Base-by-base conservation (phyloP, 257 asterid genomes). In the Capsicum pubescens region DNA sequence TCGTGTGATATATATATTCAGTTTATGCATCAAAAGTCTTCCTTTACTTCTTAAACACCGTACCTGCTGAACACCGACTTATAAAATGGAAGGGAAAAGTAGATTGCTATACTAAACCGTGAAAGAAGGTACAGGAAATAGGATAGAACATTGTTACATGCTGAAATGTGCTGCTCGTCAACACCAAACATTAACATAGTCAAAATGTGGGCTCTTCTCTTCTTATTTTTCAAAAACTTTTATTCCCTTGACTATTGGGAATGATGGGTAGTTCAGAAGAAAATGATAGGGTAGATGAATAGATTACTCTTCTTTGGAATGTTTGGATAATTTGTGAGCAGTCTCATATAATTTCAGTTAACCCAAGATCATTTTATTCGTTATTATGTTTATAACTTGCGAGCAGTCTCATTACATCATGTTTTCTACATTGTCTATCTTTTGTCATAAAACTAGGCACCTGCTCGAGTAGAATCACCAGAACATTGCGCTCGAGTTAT, bases 401-500 rank as follows among this genome's bases (percentile, higher is more conserved):
- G 44, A 14, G 21, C 81, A 26, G 32, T 26, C 32, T 26, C 32
- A 21, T 54, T 21, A 26, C 19, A 52, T 77, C 64, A 54, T 77
- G 66, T 77, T 63, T 55, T 55, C 46, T 58, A 58, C 32, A 83
- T 80, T 63, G 82, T 60, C 84, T 15, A 39, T 36, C 32, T 60
- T 68, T n/a, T 81, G 42, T 50, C 63, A 57, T 64, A 84, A 84
- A 86, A 85, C 70, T 54, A 95, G 99, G 99, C 98, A 64, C 98
- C 99, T 87, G 89, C 89, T 87, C 93, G 94, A 36, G 94, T 94
- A 81, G 95, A 96, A 87, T 91, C 98, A 6, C 94, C 97, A 14
- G 97, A 93, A 85, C 98, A 93, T 50, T 94, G 98, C 83, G 99
- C 99, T 85, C 93, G 89, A 67, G 87, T 96, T 86, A 92, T 96